Conservation (phyloP, 306 rosid genomes). For the Bauhinia variegata region DNA sequence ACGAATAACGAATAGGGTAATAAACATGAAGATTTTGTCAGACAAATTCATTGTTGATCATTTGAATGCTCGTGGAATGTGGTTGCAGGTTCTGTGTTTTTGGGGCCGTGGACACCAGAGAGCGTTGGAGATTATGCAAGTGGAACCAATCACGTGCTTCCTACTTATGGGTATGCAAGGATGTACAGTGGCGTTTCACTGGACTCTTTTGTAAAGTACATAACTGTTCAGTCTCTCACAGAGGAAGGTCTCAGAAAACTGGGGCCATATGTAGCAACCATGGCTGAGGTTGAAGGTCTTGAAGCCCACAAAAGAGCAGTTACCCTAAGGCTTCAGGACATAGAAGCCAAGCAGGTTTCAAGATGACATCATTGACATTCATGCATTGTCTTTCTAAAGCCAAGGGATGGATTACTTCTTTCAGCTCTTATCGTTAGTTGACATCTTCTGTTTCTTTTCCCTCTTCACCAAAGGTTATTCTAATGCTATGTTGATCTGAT, state of each 20-base stretch:
- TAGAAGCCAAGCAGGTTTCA: conserved; percentile 63
- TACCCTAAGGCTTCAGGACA: conserved; percentile 86
- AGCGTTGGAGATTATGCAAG: conserved; percentile 99
- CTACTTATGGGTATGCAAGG: conserved; percentile 94
- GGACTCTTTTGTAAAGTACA: conserved; percentile 92
- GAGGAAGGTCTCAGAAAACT: conserved; percentile 89
- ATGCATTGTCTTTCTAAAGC: no score
- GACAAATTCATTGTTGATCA: no score
- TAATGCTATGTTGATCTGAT: no score
- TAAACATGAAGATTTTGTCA: no score
- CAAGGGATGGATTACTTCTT: no score
- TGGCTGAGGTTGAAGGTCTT: conserved; percentile 96
- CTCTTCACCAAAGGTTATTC: no score
- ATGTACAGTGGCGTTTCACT: conserved; percentile 96
- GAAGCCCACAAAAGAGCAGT: conserved; percentile 96
- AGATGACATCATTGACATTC: no score
- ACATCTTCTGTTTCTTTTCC: no score
- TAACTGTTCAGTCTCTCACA: conserved; percentile 90
- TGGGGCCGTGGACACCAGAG: conserved; percentile 98
- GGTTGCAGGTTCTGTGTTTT: conserved; percentile 79
- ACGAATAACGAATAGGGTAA: no score
- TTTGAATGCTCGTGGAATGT: conserved; percentile 21
- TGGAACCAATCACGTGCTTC: conserved; percentile 98
- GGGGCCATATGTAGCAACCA: conserved; percentile 84
- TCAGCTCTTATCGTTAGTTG: no score